phyloP scores from a whole-genome alignment of 2,329 filamentous ascomycete species.

The Beauveria sp. region DNA sequence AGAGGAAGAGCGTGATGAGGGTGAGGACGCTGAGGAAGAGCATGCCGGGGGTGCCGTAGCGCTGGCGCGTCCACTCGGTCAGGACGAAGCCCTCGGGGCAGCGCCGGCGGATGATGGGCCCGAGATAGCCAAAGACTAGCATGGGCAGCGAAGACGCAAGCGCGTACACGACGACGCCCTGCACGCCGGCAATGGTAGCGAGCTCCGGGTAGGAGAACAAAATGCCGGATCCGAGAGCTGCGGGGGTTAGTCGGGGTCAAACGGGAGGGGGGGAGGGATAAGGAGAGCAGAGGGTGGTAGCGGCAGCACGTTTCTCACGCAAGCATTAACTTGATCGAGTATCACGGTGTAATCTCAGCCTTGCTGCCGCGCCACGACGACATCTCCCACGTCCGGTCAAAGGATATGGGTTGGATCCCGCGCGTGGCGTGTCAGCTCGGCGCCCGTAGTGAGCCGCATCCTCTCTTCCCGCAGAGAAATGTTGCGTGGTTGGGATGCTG shows the following conservation, averaged over 20 bases:
- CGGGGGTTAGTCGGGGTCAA: constrained; percentile 33
- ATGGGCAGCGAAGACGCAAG: constrained; percentile 65
- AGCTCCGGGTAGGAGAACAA: constrained; percentile 77
- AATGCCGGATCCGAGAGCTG: constrained; percentile 77
- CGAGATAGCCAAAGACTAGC: constrained; percentile 65
- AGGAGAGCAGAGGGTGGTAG: constrained; percentile 41
- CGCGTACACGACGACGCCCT: constrained; percentile 71
- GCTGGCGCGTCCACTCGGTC: constrained; percentile 75
- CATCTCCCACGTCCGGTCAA: constrained; percentile 30
- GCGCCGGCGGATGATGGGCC: constrained; percentile 69
- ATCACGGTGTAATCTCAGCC: constrained; percentile 94
- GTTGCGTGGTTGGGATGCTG: background rate
- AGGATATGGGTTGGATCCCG: constrained; percentile 43
- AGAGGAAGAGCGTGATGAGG: constrained; percentile 73
- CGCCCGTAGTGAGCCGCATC: constrained; percentile 80
- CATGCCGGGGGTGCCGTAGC: constrained; percentile 62
- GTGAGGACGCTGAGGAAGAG: constrained; percentile 72
- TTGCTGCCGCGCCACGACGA: constrained; percentile 40
- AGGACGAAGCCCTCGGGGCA: constrained; percentile 79
- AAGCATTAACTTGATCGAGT: constrained; percentile 99
- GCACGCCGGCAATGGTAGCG: constrained; percentile 69
- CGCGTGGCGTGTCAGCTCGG: constrained; percentile 47
- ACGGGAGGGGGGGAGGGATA: constrained; percentile 11
- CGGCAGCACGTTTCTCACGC: constrained; percentile 97
- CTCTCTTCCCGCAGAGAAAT: constrained; percentile 23